phyloP scores from a whole-genome alignment of 73 alveolate genomes.

The Paramecium sonneborni region DNA sequence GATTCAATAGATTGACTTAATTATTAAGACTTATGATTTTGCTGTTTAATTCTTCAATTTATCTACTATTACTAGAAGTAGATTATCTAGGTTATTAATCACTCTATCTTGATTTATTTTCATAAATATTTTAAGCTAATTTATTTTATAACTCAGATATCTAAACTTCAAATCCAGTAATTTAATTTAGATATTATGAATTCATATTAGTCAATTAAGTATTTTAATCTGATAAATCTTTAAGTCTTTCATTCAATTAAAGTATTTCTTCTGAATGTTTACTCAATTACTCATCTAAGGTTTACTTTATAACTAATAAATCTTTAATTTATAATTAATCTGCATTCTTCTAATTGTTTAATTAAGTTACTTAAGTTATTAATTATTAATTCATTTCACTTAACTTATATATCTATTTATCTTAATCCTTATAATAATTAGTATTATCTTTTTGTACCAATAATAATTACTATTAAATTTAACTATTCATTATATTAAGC shows the following conservation, averaged over 20 bases:
- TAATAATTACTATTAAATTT: neutral
- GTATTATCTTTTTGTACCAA: neutral
- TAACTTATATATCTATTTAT: neutral
- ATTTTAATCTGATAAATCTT: neutral
- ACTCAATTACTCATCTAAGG: neutral
- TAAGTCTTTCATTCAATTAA: neutral
- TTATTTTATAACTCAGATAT: neutral
- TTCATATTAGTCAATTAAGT: neutral
- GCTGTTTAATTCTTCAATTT: neutral
- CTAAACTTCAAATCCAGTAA: neutral
- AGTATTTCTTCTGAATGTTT: neutral
- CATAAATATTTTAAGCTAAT: neutral
- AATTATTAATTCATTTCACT: conserved; percentile 28
- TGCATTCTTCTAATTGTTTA: conserved; percentile 5
- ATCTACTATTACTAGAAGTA: neutral
- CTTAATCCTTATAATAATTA: neutral
- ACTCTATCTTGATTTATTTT: neutral
- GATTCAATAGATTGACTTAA: neutral
- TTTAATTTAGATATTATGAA: neutral
- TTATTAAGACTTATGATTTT: neutral
- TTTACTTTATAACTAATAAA: neutral
- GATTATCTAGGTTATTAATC: neutral
- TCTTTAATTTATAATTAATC: neutral
- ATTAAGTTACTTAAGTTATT: neutral
- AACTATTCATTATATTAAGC: neutral